phyloP scores from a whole-genome alignment of 345 rosid genomes.

The Populus deltoides region DNA sequence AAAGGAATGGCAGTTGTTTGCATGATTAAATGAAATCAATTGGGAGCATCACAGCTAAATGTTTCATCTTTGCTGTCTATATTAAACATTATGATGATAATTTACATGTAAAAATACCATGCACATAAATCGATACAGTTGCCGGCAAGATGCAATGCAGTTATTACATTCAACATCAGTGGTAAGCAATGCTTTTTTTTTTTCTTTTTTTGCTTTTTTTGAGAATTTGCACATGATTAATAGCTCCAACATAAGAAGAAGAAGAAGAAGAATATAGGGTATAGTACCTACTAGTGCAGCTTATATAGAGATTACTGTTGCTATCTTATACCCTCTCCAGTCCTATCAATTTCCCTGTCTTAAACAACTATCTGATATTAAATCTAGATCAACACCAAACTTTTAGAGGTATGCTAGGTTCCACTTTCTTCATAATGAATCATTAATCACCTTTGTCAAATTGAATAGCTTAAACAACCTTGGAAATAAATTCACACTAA shows the following conservation, averaged over 20 bases:
- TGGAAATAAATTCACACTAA: background rate
- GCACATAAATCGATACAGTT: background rate
- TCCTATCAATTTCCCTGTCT: background rate
- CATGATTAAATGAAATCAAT: background rate
- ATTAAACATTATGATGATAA: too few relatives aligned
- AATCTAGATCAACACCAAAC: background rate
- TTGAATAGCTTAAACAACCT: background rate
- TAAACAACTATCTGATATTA: background rate
- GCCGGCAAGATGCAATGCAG: background rate
- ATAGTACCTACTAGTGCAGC: background rate
- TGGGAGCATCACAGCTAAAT: background rate
- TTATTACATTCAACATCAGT: background rate
- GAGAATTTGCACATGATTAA: background rate
- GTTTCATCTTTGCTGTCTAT: background rate
- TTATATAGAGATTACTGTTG: background rate
- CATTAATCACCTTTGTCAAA: background rate
- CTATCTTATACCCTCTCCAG: background rate
- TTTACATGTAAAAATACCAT: background rate
- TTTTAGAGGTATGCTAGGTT: background rate
- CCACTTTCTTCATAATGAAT: background rate
- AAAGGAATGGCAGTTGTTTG: background rate
- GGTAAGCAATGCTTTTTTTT: background rate
- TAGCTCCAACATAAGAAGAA: background rate
- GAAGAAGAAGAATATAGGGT: background rate
- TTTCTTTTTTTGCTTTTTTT: background rate